Base-by-base conservation (phyloP, 2,329 filamentous ascomycete genomes). In the Nothophaeocryptopus gaeumannii region DNA sequence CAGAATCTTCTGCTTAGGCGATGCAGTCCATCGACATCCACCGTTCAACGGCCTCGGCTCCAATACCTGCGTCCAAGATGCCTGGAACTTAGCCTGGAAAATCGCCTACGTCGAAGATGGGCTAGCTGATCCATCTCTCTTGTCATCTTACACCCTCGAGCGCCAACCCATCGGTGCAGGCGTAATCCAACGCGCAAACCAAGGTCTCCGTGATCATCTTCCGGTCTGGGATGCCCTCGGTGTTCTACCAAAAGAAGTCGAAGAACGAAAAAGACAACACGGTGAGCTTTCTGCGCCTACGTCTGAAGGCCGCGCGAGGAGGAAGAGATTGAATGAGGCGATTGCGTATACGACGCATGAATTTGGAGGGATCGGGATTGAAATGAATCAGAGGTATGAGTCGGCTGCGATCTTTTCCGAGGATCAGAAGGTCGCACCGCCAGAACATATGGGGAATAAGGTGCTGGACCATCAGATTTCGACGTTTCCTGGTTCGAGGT, bases 361-460 rank as follows among this genome's bases (percentile, higher is more conserved):
- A 59, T 79, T 78, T 53, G 77, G 80, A 50, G 79, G 71, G 2
- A 68, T 84, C 11, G 81, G 81, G 1, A 69, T 78, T 11, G 79
- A 82, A 58, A 83, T 83, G 79, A 78, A 78, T 56, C 81, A 84
- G 59, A 67, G 67, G 3, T 84, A 84, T 55, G 54, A 66, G 5
- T 73, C 73, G 1, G 41, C 54, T 1, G 78, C 74, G 2, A 63
- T 67, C 2, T 61, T 58, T 39, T 14, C 56, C n/a, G 44, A 46
- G 16, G 63, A 67, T 42, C 64, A 67, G 48, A 59, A 58, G 36
- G 46, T 53, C 14, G 54, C 56, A 8, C 55, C 51, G n/a, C 49
- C 45, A 15, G 48, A 56, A 12, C 53, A 51, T 13, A 63, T 63
- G 2, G 53, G 47, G 12, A 61, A 64, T 39, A 53, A 54, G 15